Evolutionary conservation across 495 filamentous ascomycete species (phyloP).

Genomic region (Hypoxylon lienhwacheense): DNA sequence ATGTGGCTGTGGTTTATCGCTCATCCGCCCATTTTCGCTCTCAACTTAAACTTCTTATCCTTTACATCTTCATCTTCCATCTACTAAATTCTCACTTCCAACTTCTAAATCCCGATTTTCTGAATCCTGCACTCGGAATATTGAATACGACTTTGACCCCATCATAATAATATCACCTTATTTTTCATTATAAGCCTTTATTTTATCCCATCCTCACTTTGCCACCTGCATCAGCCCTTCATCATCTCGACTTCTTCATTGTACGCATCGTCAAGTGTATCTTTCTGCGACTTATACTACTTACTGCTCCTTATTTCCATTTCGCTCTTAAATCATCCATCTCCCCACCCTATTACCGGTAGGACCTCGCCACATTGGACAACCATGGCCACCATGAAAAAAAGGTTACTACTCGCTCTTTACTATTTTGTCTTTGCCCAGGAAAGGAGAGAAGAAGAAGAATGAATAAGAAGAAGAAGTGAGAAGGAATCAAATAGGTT

Average conservation of each 20-base stretch:
- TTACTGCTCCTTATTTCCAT: slow-evolving; percentile 5
- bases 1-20: slow-evolving; percentile 13
- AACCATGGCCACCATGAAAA: slow-evolving; percentile 38
- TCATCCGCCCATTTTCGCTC: slow-evolving; percentile 7
- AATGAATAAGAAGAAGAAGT: too few species aligned
- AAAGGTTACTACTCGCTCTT: slow-evolving; percentile 37
- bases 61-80: neutral
- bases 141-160: too few species aligned
- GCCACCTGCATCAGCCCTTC: neutral
- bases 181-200: slow-evolving; percentile 4
- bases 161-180: too few species aligned
- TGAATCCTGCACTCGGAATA: too few species aligned
- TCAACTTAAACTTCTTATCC: slow-evolving; percentile 5
- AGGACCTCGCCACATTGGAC: slow-evolving; percentile 22
- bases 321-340: slow-evolving; percentile 3
- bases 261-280: slow-evolving; percentile 3
- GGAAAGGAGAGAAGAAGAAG: too few species aligned
- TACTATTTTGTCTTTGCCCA: too few species aligned
- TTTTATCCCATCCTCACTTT: slow-evolving; percentile 2
- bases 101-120: too few species aligned
- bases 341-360: slow-evolving; percentile 8
- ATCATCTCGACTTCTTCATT: slow-evolving; percentile 13
- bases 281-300: neutral
- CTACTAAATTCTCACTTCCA: too few species aligned
- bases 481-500: too few species aligned